Evolutionary conservation across 1,284 basidiomycete genomes (phyloP), one percentile per base, ranked within the genome.

Genomic region (Inonotus obliquus): DNA sequence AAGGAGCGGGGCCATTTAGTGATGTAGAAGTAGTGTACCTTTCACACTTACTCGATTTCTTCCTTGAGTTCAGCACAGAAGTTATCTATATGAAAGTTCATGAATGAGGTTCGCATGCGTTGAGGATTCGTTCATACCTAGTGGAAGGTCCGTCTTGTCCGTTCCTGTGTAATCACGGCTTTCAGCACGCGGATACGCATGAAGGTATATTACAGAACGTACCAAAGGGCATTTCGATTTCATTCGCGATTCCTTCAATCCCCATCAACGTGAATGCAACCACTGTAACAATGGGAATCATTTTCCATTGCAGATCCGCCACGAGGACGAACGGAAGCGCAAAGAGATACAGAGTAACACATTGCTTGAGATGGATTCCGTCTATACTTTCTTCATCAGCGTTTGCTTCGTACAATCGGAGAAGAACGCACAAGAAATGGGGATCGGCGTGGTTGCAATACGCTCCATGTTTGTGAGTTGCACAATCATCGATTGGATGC

Each of bases 251-350:
- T 10, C 93, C 93, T 75, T 96, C 94, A 59, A 96, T 89, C 11
- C 93, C 94, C 88, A 94, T 94, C 65, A 96, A 82, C 3, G 91
- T 94, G 75, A 96, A 92, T 13, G 91, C 87, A 35, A 93, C 87
- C 2, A 89, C 84, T 23, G 89, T 91, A 10, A 92, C 86, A 32
- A 95, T 80, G n/a, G 89, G 90, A 19, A 96, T 79, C 71, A 88
- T 91, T 53, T 81, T 81, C 91, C 89, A 94, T 14, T 87, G 85
- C 62, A 92, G 75, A 57, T 92, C 88, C 59, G 83, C 81, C 53
- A 94, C 83, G 32, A 96, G 81, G 4, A 90, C 91, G 68, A 94
- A 85, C 1, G 94, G 94, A 19, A 96, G 79, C 47, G 90, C 84
- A 70, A 94, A 94, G 11, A 96, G 82, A 74, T 95, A 94, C 1